Evolutionary conservation across 2,329 filamentous ascomycete species (phyloP), one percentile per base, ranked within the genome.

Genomic region (Trichoderma sp.): DNA sequence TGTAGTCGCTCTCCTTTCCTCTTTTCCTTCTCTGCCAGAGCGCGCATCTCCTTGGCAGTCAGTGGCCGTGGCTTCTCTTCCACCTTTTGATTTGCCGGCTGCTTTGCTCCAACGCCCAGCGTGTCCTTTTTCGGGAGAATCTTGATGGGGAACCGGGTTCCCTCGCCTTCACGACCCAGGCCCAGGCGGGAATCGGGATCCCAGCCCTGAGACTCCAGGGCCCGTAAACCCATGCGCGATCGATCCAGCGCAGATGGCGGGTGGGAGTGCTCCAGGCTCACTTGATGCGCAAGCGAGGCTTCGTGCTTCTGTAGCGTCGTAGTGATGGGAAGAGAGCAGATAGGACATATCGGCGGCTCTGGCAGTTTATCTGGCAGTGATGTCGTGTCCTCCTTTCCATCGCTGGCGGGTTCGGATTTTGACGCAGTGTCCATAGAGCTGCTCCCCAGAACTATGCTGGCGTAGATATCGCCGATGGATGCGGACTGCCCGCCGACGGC

Each of bases 101-200:
- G 74, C 33, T 77, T 72, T 4, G 86, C 83, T 0, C 94, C 93
- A 31, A 97, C 79, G 0, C 94, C 95, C 8, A 91, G 81, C 4
- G 87, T 93, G 76, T 95, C 88, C 55, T 89, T 86, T 80, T 97
- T 97, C 67, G 86, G 82, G 70, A 84, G 86, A 0, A 87, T 82
- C 76, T 93, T 93, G 71, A 97, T 84, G 0, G 94, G 94, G 72
- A 89, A 90, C 52, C 90, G 84, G 70, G 93, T 90, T 3, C 94
- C 94, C 72, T 91, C 87, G 0, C 91, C 89, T 2, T 82, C 80
- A 11, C 86, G 86, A 0, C 94, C 94, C 0, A 97, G 83, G 0
- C 94, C 94, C 19, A 82, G 79, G 3, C 93, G 83, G 33, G 88
- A 83, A 78, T 94, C 92, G 0, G 91, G 90, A 73, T 94, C 89